These are phyloP conservation scores for Coemansia sp. DNA, from an alignment of 192 early-diverging fungal species.

Conservation along the genomic window DNA sequence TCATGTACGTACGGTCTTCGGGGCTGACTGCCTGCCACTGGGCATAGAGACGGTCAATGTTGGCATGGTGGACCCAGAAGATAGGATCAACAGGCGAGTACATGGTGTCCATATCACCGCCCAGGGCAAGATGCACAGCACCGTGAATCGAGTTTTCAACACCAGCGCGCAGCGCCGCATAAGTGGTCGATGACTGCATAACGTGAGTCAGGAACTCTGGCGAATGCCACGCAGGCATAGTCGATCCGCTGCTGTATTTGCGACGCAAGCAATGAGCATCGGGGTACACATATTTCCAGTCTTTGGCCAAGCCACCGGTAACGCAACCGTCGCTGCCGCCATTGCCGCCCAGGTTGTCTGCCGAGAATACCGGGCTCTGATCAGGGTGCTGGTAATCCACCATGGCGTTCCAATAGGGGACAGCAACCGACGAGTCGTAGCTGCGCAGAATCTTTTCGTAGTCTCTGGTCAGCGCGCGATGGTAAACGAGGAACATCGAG, in stretches of 20 bases:
- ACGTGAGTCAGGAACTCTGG: constrained; percentile 42
- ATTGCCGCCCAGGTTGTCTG: constrained; percentile 49
- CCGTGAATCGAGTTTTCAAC: constrained; percentile 55
- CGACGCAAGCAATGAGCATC: constrained; percentile 36
- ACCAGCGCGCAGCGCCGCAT: constrained; percentile 29
- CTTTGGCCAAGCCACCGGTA: constrained; percentile 14
- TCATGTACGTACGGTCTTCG: constrained; percentile 40
- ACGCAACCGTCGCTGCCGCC: constrained; percentile 37
- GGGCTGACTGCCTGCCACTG: constrained; percentile 56
- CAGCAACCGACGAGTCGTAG: constrained; percentile 39
- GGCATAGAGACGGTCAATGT: constrained; percentile 58
- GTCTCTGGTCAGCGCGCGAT: constrained; percentile 54
- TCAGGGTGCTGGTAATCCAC: constrained; percentile 51
- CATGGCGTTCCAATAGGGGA: constrained; percentile 55
- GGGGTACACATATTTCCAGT: constrained; percentile 27
- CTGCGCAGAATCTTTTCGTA: constrained; percentile 56
- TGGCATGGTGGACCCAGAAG: constrained; percentile 65
- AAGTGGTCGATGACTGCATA: constrained; percentile 27
- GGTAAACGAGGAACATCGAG: constrained; percentile 53
- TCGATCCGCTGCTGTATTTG: constrained; percentile 24
- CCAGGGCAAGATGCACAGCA: constrained; percentile 41
- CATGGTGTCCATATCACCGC: constrained; percentile 56
- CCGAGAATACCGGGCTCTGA: constrained; percentile 20
- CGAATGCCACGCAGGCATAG: constrained; percentile 38
- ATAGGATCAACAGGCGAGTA: constrained; percentile 59